These are phyloP conservation scores for Vitis rupestris DNA, from an alignment of 164 flowering plant genomes.

Conservation along the genomic window DNA sequence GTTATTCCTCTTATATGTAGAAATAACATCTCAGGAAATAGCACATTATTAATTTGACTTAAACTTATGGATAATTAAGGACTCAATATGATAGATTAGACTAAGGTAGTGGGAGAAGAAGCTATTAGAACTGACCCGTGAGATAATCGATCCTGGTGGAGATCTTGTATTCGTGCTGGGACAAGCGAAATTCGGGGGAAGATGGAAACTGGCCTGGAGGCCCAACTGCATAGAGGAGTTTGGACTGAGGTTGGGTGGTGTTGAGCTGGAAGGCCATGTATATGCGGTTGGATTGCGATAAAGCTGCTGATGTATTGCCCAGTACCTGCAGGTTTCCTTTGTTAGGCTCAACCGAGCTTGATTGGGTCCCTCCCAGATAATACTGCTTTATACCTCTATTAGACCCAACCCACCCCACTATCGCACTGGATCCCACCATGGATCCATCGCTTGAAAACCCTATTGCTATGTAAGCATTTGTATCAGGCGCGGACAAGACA, in stretches of 20 bases:
- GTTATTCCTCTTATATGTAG: no score
- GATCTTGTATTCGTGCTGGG: slow-evolving; percentile 33
- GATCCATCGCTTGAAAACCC: slow-evolving; percentile 26
- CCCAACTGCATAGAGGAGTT: slow-evolving; percentile 53
- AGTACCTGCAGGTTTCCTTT: slow-evolving; percentile 41
- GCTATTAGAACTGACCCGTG: slow-evolving; percentile 37
- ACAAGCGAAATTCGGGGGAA: slow-evolving; percentile 22
- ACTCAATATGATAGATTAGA: no score
- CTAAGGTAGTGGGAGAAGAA: no score
- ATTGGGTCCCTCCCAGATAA: slow-evolving; percentile 30
- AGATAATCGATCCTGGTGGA: slow-evolving; percentile 39
- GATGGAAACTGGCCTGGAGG: slow-evolving; percentile 39
- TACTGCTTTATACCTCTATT: slow-evolving; percentile 25
- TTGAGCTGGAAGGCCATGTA: slow-evolving; percentile 58
- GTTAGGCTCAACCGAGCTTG: slow-evolving; percentile 36
- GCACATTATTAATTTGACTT: no score
- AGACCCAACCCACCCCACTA: slow-evolving; percentile 29
- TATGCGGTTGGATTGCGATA: slow-evolving; percentile 28
- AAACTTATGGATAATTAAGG: no score
- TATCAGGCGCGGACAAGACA: slow-evolving; percentile 22
- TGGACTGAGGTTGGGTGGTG: slow-evolving; percentile 24
- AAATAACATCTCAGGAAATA: no score
- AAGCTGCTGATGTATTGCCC: slow-evolving; percentile 18
- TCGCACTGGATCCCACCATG: slow-evolving; percentile 35
- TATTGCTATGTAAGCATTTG: slow-evolving; percentile 17